Evolutionary conservation across 2,329 filamentous ascomycete genomes (phyloP).

Genomic region (Fusarium sacchari): DNA sequence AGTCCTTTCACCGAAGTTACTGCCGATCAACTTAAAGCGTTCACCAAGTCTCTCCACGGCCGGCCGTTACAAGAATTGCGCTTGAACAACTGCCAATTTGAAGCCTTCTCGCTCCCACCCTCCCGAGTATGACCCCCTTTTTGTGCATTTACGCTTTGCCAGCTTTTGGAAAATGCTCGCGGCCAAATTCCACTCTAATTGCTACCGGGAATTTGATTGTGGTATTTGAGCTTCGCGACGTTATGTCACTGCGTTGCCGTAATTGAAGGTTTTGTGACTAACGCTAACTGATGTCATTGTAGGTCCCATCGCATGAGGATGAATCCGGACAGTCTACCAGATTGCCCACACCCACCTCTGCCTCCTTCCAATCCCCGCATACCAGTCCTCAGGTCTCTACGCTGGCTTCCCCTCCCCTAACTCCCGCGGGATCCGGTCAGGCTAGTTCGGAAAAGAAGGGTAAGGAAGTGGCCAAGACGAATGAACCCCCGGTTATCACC

Average conservation of each 20-base stretch:
- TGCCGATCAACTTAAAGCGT: constrained; percentile 73
- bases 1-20: constrained; percentile 56
- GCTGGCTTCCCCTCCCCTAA: constrained; percentile 89
- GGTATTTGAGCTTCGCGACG: not conserved
- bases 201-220: not conserved
- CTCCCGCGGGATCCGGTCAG: constrained; percentile 78
- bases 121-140: constrained; percentile 73
- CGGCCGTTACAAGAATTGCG: constrained; percentile 82
- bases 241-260: not conserved
- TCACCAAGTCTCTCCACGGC: constrained; percentile 78
- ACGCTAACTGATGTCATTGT: constrained; percentile 44
- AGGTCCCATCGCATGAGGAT: constrained; percentile 71
- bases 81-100: constrained; percentile 88
- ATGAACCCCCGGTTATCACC: constrained; percentile 65
- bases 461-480: constrained; percentile 52
- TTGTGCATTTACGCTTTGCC: constrained; percentile 3
- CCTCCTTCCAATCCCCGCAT: constrained; percentile 71
- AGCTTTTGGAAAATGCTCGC: not conserved
- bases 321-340: constrained; percentile 69
- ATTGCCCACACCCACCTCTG: constrained; percentile 72
- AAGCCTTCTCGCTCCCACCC: constrained; percentile 86
- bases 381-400: constrained; percentile 74
- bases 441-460: constrained; percentile 45
- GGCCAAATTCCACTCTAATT: not conserved
- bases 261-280: constrained; percentile 29